Conservation (phyloP, 169 alveolate species). For the Plasmodium adleri region DNA sequence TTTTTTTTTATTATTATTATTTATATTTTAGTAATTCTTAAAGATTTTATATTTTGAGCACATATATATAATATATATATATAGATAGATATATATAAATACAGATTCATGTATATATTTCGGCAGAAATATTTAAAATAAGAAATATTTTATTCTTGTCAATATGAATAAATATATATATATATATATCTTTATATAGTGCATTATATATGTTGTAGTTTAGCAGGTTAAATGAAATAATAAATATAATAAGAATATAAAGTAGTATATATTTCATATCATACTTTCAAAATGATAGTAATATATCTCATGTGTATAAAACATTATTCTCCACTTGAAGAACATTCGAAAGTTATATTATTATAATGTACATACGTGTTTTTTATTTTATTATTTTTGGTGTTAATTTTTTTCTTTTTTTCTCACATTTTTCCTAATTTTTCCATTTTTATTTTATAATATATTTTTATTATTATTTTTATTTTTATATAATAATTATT, state of each 20-base stretch:
- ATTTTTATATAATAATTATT: slow-evolving; percentile 15
- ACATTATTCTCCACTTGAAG: slow-evolving; percentile 12
- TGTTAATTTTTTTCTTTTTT: slow-evolving; percentile 4
- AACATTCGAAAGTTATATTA: neutral
- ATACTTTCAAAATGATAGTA: slow-evolving; percentile 10
- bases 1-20: slow-evolving; percentile 10
- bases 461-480: slow-evolving; percentile 1
- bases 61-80: slow-evolving; percentile 12
- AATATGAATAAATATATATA: slow-evolving; percentile 9
- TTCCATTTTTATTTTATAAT: slow-evolving; percentile 19
- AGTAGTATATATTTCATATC: slow-evolving; percentile 7
- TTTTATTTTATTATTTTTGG: neutral
- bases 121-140: slow-evolving; percentile 48
- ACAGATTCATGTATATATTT: slow-evolving; percentile 16
- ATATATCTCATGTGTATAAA: neutral
- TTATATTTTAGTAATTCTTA: slow-evolving; percentile 36
- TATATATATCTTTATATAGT: slow-evolving; percentile 13
- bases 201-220: slow-evolving; percentile 6
- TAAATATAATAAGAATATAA: slow-evolving; percentile 19
- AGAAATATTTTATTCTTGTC: slow-evolving; percentile 32
- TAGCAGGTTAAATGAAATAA: slow-evolving; percentile 25
- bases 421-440: neutral
- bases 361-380: too few relatives aligned
- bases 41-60: slow-evolving; percentile 18
- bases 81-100: slow-evolving; percentile 12